Evolutionary conservation across 2,329 filamentous ascomycete species (phyloP).

Genomic region (Stagonosporopsis rhizophila): DNA sequence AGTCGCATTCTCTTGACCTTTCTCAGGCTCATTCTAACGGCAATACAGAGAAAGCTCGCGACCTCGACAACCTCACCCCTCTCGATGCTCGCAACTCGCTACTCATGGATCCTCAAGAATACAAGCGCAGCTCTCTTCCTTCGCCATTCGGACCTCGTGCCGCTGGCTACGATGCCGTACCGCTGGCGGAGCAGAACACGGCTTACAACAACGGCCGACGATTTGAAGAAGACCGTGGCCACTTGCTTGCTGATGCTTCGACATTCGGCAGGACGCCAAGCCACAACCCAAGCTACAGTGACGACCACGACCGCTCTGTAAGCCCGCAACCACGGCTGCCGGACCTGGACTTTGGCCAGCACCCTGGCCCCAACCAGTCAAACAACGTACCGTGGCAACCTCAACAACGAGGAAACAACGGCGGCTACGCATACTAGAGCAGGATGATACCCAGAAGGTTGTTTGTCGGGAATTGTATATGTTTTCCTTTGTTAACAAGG

Average conservation of each 20-base stretch:
- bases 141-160: conserved; percentile 39
- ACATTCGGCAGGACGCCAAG: conserved; percentile 39
- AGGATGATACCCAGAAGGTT: conserved; percentile 18
- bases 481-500: conserved; percentile 20
- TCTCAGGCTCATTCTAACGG: conserved; percentile 36
- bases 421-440: conserved; percentile 37
- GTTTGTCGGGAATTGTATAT: conserved; percentile 11
- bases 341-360: conserved; percentile 36
- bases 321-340: conserved; percentile 43
- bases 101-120: conserved; percentile 68
- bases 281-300: conserved; percentile 34
- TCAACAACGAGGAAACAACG: conserved; percentile 27
- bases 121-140: conserved; percentile 49
- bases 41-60: conserved; percentile 73
- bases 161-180: conserved; percentile 48
- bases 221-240: conserved; percentile 38
- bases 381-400: conserved; percentile 38
- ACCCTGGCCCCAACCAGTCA: conserved; percentile 28
- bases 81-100: conserved; percentile 87
- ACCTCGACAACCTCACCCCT: conserved; percentile 83
- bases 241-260: conserved; percentile 46
- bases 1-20: conserved; percentile 48
- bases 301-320: conserved; percentile 27
- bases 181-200: conserved; percentile 46
- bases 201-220: conserved; percentile 34